Base-by-base conservation (phyloP, 805 yeast species). In the Nakazawaea ambrosiae region DNA sequence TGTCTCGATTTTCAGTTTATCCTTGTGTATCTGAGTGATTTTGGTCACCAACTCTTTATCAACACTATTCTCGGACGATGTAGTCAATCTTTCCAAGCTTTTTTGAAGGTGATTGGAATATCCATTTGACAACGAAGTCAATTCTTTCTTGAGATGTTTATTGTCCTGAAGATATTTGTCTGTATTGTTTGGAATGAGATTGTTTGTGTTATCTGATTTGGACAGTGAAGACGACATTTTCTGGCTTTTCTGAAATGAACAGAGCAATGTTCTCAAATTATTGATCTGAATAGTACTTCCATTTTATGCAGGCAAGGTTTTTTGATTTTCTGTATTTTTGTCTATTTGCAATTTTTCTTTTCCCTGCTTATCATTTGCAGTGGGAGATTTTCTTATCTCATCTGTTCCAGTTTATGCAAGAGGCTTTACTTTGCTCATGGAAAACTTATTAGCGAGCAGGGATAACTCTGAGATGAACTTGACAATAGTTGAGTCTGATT, bases 11-110 rank as follows among this genome's bases (percentile, higher is more conserved):
- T 49, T 49, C 3, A 36, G 43, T 23, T 55, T 53, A 40, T 60
- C 59, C 6, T 46, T 41, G 31, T 60, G 56, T 2, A 60, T 54
- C n/a, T 48, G 44, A 24, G 48, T 50, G 12, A 55, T 47, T 36
- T 51, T 55, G 3, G 43, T 26, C 25, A 48, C 43, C 14, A 55
- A 34, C 1, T 19, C 31, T 9, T 22, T 17, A 31, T 39, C 42
- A 11, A 39, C 20, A n/a, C 36, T 20, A 4, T 16, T 20, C 3
- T 34, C 39, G 2, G 25, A 27, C 16, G 40, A 30, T 11, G 24
- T 30, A 9, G 31, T 39, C 7, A 39, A 26, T 20, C 22, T 31
- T 9, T 26, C 29, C 12, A 39, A 31, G 18, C 39, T 34, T 20
- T 39, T 39, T 4, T 27, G 30, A 11, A 39, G 33, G 19, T 39